phyloP scores from a whole-genome alignment of 2,329 filamentous ascomycete genomes.

The Alternaria rosae region DNA sequence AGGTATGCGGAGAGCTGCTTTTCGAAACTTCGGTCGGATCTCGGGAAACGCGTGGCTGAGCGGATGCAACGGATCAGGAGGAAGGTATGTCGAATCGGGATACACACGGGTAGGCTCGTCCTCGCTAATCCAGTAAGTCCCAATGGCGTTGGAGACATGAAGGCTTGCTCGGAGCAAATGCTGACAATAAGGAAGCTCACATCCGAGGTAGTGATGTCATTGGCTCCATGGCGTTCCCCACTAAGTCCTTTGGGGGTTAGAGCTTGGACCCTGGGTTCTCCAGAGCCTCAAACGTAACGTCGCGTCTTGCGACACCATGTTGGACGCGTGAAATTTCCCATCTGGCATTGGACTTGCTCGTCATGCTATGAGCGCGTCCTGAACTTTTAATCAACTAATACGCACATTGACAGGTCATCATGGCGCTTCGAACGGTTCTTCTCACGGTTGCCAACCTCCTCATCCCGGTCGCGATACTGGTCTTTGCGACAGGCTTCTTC shows the following conservation, averaged over 20 bases:
- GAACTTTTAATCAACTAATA: conserved; percentile 2
- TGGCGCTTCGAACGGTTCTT: conserved; percentile 41
- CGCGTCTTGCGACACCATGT: conserved; percentile 32
- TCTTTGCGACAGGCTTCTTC: conserved; percentile 93
- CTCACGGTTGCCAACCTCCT: conserved; percentile 77
- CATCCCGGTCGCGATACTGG: conserved; percentile 70
- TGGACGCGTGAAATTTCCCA: conserved; percentile 16
- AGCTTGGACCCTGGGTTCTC: conserved; percentile 39
- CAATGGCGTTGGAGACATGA: conserved; percentile 29
- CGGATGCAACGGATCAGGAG: neutral
- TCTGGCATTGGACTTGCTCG: conserved; percentile 16
- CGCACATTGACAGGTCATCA: conserved; percentile 16
- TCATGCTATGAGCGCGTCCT: conserved; percentile 2
- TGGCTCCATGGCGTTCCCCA: conserved; percentile 28
- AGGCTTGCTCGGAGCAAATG: conserved; percentile 8
- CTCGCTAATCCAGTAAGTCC: conserved; percentile 7
- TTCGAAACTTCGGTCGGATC: conserved; percentile 16
- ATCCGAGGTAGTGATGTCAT: conserved; percentile 45
- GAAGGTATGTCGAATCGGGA: neutral
- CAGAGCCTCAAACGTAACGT: conserved; percentile 24
- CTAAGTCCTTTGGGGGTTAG: conserved; percentile 26
- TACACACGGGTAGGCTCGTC: neutral
- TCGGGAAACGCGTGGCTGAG: conserved; percentile 2
- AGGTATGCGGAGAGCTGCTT: conserved; percentile 28
- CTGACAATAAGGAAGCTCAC: conserved; percentile 11